Percentiles rank a stretch among this genome's conserved stretches.
These are phyloP conservation scores for Botryosphaeria dothidea DNA, from an alignment of 2,329 filamentous ascomycete genomes.

Conservation along the genomic window DNA sequence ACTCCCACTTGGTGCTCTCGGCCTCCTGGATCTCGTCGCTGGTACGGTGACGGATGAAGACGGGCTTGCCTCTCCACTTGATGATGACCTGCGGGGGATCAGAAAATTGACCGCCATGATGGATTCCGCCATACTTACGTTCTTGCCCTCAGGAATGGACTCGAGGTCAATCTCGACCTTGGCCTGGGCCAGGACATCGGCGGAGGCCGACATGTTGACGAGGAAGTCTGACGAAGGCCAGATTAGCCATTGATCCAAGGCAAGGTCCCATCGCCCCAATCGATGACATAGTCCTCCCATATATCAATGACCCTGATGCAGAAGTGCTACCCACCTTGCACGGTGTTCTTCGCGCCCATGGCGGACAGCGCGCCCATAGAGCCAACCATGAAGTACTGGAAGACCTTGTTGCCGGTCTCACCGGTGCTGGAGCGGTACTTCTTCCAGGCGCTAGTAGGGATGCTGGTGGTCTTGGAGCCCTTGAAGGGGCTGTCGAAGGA, in stretches of 20 bases:
- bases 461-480: conserved; percentile 61
- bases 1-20: conserved; percentile 79
- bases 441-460: conserved; percentile 74
- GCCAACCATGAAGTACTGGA: conserved; percentile 98
- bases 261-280: neutral
- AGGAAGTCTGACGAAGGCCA: conserved; percentile 76
- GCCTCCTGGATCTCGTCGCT: conserved; percentile 90
- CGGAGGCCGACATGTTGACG: conserved; percentile 99
- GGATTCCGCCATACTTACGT: conserved; percentile 62
- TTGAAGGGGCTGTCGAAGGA: conserved; percentile 59
- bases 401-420: conserved; percentile 77
- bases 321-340: conserved; percentile 73
- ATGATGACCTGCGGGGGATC: conserved; percentile 74
- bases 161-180: conserved; percentile 97
- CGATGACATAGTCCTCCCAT: neutral
- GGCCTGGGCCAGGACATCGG: conserved; percentile 97
- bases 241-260: conserved; percentile 17
- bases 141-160: conserved; percentile 97
- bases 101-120: conserved; percentile 24
- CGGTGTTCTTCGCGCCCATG: conserved; percentile 94
- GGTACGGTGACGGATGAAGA: conserved; percentile 99
- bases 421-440: conserved; percentile 76
- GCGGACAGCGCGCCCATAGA: conserved; percentile 89
- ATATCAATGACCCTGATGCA: conserved; percentile 19
- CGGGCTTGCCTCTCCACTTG: conserved; percentile 99